Evolutionary conservation across 129 eudicot species (phyloP).

Genomic region (Lactuca saligna): DNA sequence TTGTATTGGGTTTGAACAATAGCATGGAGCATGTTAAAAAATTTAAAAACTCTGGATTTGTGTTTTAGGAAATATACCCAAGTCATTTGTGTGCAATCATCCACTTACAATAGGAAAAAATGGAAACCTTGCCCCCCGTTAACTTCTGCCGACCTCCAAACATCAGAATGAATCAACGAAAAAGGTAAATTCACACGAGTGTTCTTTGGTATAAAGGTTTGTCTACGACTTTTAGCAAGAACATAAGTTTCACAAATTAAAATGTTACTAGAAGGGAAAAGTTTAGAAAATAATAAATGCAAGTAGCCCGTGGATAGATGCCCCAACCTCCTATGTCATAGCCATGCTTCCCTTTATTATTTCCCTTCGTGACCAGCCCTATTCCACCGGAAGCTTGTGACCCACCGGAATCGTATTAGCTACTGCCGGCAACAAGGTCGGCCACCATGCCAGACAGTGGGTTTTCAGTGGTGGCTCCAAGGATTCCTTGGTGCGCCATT

Average conservation of each 20-base stretch:
- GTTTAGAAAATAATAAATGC: neutral
- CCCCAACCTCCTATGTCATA: neutral
- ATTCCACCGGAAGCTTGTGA: too few relatives aligned
- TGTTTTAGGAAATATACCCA: constrained; percentile 14
- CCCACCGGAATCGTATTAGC: too few relatives aligned
- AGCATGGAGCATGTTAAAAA: constrained; percentile 8
- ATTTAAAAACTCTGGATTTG: constrained; percentile 6
- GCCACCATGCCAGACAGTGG: too few relatives aligned
- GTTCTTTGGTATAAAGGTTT: neutral
- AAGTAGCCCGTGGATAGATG: neutral
- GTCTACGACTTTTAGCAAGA: neutral
- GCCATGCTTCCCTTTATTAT: neutral
- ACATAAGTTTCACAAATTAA: constrained; percentile 6
- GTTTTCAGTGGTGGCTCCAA: too few relatives aligned
- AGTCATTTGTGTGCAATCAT: constrained; percentile 6
- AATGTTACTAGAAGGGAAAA: neutral
- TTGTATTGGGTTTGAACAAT: constrained; percentile 10
- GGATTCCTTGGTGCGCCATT: too few relatives aligned
- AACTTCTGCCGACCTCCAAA: constrained; percentile 8
- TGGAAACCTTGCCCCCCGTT: neutral
- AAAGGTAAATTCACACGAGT: neutral
- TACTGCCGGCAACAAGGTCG: neutral
- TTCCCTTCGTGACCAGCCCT: neutral
- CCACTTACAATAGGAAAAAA: neutral
- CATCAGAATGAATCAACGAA: neutral